These are phyloP conservation scores for Cyamopsis tetragonoloba DNA, from an alignment of 306 rosid species.

Conservation along the genomic window DNA sequence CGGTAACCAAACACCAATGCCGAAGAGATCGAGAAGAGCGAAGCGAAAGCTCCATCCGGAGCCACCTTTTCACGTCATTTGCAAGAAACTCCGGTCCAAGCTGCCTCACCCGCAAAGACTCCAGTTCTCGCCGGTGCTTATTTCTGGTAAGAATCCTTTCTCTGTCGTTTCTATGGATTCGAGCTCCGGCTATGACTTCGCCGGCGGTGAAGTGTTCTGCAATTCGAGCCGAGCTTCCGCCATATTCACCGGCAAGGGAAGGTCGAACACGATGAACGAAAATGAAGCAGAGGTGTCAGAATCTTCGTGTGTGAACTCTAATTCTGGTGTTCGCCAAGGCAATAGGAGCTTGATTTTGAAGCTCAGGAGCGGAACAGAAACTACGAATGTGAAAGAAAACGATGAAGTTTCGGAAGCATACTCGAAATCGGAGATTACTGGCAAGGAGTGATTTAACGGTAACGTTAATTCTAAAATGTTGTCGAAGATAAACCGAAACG, in stretches of 20 bases:
- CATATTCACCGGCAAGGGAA: constrained; percentile 32
- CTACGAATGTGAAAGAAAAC: constrained; percentile 17
- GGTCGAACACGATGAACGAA: constrained; percentile 24
- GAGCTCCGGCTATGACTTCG: constrained; percentile 35
- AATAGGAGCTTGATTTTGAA: constrained; percentile 45
- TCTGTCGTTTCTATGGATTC: constrained; percentile 51
- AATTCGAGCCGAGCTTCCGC: constrained; percentile 44
- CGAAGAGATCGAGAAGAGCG: constrained; percentile 26
- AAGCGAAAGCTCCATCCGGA: constrained; percentile 40
- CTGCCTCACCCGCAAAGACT: constrained; percentile 52
- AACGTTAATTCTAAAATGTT: constrained; percentile 22
- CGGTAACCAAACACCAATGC: constrained; percentile 35
- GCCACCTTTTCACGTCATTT: background rate
- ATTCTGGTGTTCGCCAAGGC: constrained; percentile 35
- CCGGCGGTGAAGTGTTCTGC: constrained; percentile 58
- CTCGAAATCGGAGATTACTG: constrained; percentile 46
- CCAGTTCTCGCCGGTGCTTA: constrained; percentile 55
- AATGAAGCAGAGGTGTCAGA: constrained; percentile 58
- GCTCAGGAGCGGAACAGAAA: constrained; percentile 27
- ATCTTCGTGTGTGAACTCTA: constrained; percentile 85
- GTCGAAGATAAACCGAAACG: constrained; percentile 32
- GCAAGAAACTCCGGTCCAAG: constrained; percentile 72
- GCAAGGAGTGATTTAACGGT: constrained; percentile 21
- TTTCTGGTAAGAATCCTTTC: constrained; percentile 4
- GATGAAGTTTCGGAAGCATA: constrained; percentile 42